Evolutionary conservation across 2,329 filamentous ascomycete genomes (phyloP).

Genomic region (Diatrype stigma): DNA sequence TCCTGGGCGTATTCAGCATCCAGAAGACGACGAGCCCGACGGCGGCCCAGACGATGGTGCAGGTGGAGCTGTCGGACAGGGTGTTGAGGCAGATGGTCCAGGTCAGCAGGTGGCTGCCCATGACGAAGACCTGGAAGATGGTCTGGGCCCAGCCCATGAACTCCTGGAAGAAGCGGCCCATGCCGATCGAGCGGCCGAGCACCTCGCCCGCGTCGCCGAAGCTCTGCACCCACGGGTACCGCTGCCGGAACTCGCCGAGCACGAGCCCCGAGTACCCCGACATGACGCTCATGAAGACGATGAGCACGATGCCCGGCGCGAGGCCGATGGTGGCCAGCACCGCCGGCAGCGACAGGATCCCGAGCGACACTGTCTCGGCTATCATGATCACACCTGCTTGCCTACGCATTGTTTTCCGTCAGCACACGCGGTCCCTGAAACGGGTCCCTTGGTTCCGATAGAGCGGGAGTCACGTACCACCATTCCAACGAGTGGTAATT

Average conservation of each 20-base stretch:
- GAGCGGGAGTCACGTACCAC: constrained; percentile 26
- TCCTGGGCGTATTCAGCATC: constrained; percentile 56
- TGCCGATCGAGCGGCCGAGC: constrained; percentile 39
- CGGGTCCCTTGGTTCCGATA: neutral
- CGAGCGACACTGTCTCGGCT: constrained; percentile 42
- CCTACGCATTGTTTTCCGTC: constrained; percentile 19
- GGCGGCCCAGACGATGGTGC: constrained; percentile 61
- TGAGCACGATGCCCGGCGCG: constrained; percentile 68
- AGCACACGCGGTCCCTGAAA: neutral
- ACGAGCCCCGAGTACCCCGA: constrained; percentile 59
- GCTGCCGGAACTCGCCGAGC: constrained; percentile 65
- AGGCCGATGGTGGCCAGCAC: constrained; percentile 69
- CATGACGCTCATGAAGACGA: constrained; percentile 60
- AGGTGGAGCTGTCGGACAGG: constrained; percentile 54
- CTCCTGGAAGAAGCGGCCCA: constrained; percentile 53
- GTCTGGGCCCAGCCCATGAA: constrained; percentile 56
- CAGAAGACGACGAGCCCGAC: constrained; percentile 56
- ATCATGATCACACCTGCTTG: constrained; percentile 41
- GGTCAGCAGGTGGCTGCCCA: constrained; percentile 65
- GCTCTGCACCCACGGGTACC: constrained; percentile 63
- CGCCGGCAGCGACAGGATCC: constrained; percentile 68
- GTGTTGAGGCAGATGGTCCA: constrained; percentile 65
- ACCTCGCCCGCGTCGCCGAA: constrained; percentile 64
- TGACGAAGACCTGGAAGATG: constrained; percentile 63
- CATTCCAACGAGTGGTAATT: constrained; percentile 35